phyloP scores from a whole-genome alignment of 768 basidiomycete genomes.

The Calocybe cyanea region DNA sequence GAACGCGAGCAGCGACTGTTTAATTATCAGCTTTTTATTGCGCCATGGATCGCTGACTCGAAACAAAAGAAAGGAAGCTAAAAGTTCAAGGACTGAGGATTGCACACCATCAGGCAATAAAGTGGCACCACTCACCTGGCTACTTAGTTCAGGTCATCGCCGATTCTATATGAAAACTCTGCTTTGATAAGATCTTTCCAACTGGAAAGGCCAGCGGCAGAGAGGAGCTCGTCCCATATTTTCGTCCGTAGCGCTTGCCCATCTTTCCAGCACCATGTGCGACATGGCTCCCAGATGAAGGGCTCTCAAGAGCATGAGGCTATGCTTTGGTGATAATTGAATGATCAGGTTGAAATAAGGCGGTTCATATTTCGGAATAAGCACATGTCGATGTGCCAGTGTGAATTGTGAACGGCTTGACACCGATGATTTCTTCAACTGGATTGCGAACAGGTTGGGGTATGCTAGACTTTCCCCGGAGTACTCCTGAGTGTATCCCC shows the following conservation, averaged over 20 bases:
- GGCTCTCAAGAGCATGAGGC: conserved; percentile 46
- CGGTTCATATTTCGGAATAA: conserved; percentile 47
- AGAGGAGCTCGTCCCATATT: conserved; percentile 47
- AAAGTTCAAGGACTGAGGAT: too few species aligned
- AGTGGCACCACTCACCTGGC: too few species aligned
- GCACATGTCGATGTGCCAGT: too few species aligned
- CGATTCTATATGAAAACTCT: conserved; percentile 10
- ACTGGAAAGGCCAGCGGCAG: conserved; percentile 37
- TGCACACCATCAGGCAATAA: too few species aligned
- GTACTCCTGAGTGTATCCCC: conserved; percentile 54
- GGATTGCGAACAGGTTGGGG: conserved; percentile 30
- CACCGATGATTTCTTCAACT: conserved; percentile 40
- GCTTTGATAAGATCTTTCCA: conserved; percentile 36
- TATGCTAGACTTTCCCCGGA: conserved; percentile 51
- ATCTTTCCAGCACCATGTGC: conserved; percentile 37
- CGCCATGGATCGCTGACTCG: too few species aligned
- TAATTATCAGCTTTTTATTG: too few species aligned
- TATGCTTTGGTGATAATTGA: conserved; percentile 45
- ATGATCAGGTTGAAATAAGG: conserved; percentile 51
- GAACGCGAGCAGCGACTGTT: too few species aligned
- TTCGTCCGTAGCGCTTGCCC: conserved; percentile 32
- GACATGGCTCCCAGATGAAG: conserved; percentile 41
- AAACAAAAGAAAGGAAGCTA: not conserved
- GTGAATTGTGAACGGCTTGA: conserved; percentile 43
- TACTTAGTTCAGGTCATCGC: too few species aligned